Evolutionary conservation across 23 red algal genomes (phyloP).

Genomic region (Gracilaria domingensis): DNA sequence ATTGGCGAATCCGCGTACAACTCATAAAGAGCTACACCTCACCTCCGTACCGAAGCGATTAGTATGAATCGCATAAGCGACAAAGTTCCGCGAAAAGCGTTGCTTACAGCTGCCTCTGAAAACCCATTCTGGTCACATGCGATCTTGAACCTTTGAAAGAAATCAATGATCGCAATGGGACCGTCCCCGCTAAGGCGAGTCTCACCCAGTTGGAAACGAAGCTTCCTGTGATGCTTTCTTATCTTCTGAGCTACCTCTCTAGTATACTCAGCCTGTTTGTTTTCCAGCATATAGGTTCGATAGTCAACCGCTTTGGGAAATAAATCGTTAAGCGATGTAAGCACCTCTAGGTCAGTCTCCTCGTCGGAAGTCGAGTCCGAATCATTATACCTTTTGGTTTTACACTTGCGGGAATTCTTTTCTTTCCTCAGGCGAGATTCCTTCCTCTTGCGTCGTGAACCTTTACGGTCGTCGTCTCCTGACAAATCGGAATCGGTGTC

Average conservation of each 20-base stretch:
- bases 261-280: not conserved
- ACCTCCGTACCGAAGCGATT: no score
- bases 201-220: not conserved
- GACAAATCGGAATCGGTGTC: not conserved
- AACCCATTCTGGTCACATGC: conserved; percentile 16
- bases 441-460: not conserved
- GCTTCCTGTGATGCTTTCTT: not conserved
- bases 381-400: not conserved
- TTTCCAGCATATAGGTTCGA: not conserved
- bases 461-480: not conserved
- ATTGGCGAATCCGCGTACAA: no score
- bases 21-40: no score
- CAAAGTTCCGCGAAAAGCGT: no score
- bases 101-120: not conserved
- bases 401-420: not conserved
- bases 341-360: not conserved
- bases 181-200: not conserved
- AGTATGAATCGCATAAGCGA: no score
- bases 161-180: not conserved
- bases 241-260: conserved; percentile 2
- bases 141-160: not conserved
- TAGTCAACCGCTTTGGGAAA: conserved; percentile 14
- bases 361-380: not conserved
- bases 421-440: not conserved
- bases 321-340: not conserved